phyloP scores from a whole-genome alignment of 2,329 filamentous ascomycete species.

The Raffaelea ambrosiae region DNA sequence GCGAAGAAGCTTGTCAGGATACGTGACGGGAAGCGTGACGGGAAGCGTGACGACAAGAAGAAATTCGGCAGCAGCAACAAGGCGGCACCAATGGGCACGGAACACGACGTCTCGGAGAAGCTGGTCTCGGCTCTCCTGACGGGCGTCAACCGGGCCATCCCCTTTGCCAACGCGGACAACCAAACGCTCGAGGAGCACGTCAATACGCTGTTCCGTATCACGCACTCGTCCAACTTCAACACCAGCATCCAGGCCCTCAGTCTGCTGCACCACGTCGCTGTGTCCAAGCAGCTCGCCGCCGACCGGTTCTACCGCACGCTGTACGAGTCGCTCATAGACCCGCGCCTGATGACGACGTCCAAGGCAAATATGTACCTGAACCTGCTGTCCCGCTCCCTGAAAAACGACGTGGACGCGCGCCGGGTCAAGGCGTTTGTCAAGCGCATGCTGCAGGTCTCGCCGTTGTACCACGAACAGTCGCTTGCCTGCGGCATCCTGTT shows the following conservation, averaged over 20 bases:
- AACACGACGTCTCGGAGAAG: constrained; percentile 76
- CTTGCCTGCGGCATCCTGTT: constrained; percentile 94
- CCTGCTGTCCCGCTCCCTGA: constrained; percentile 77
- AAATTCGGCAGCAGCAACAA: constrained; percentile 20
- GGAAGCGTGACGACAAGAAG: constrained; percentile 26
- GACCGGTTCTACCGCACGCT: constrained; percentile 93
- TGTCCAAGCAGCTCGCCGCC: constrained; percentile 68
- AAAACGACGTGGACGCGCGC: constrained; percentile 81
- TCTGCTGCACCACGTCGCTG: constrained; percentile 85
- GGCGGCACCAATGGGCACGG: constrained; percentile 29
- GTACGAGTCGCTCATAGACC: constrained; percentile 90
- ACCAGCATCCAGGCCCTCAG: constrained; percentile 93
- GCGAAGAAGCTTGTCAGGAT: neutral
- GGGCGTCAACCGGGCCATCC: constrained; percentile 91
- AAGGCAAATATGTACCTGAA: constrained; percentile 96
- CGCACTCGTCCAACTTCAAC: constrained; percentile 98
- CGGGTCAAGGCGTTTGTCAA: constrained; percentile 95
- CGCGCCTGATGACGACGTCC: constrained; percentile 77
- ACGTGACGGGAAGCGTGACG: constrained; percentile 4
- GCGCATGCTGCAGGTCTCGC: constrained; percentile 77
- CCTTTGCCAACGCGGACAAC: constrained; percentile 77
- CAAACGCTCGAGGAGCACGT: constrained; percentile 78
- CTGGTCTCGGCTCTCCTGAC: constrained; percentile 85
- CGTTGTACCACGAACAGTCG: constrained; percentile 84
- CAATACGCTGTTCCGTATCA: constrained; percentile 89